phyloP scores from a whole-genome alignment of 768 basidiomycete genomes.

The Daedaleopsis nitida region DNA sequence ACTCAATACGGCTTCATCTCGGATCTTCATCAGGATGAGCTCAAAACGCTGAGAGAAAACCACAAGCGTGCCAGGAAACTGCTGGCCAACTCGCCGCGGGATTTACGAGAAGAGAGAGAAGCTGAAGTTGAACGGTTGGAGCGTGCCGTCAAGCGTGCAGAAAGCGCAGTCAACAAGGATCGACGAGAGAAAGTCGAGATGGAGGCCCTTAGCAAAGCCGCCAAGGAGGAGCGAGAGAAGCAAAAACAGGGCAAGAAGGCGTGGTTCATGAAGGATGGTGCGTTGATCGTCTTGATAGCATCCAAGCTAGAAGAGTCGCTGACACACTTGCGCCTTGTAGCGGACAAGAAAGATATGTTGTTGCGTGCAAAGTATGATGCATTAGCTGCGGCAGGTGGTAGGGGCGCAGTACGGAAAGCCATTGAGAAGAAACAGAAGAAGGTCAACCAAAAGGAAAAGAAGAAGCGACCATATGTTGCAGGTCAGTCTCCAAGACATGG shows the following conservation, averaged over 20 bases:
- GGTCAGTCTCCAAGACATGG: constrained; percentile 7
- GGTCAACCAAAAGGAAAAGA: constrained; percentile 87
- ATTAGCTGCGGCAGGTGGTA: constrained; percentile 75
- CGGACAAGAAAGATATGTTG: constrained; percentile 75
- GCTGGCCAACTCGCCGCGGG: constrained; percentile 58
- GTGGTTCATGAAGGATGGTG: constrained; percentile 88
- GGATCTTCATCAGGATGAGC: constrained; percentile 63
- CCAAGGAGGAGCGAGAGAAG: constrained; percentile 63
- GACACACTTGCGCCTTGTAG: constrained; percentile 40
- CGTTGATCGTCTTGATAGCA: constrained; percentile 28
- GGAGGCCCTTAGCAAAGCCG: constrained; percentile 54
- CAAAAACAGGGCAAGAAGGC: constrained; percentile 73
- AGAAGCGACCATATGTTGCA: constrained; percentile 64
- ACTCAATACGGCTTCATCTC: constrained; percentile 76
- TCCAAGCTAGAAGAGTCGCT: background rate
- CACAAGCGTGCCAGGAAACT: constrained; percentile 70
- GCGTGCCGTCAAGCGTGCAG: constrained; percentile 69
- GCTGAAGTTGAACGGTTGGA: constrained; percentile 73
- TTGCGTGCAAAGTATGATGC: constrained; percentile 79
- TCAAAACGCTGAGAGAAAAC: constrained; percentile 62
- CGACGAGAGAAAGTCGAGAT: constrained; percentile 69
- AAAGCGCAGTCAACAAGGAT: constrained; percentile 77
- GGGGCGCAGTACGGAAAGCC: constrained; percentile 79
- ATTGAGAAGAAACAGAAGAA: constrained; percentile 91
- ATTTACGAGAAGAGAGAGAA: constrained; percentile 60